Base-by-base conservation (phyloP, 1,284 basidiomycete species). In the Tilletia horrida region DNA sequence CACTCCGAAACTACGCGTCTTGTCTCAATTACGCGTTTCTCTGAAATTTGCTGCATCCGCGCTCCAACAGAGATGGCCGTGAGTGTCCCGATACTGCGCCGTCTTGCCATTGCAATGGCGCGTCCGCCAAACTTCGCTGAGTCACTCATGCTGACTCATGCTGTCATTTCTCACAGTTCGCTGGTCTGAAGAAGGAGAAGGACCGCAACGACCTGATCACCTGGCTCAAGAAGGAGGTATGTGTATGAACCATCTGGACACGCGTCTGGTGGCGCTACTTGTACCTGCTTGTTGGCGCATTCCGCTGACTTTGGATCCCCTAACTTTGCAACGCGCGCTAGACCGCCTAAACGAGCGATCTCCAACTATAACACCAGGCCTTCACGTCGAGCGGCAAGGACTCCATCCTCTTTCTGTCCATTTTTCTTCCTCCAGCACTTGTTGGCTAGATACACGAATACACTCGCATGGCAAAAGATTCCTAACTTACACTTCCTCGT, bases 171-270 rank as follows among this genome's bases (percentile, higher is more conserved):
- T 29, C 31, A 11, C 55, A 59, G 55, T 75, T 75, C 66, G 78
- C 74, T 25, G 79, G 79, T 63, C 66, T 81, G 6, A 78, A 78
- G 71, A 81, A 81, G 71, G 75, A 76, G 16, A 80, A 80, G 72
- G 77, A 79, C 71, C 76, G 78, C 71, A 77, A 81, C 66, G 77
- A 81, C 69, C 69, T 81, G 27, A 74, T 81, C 69, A 76, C 76
- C 50, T 74, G 66, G 61, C 69, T 79, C 64, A 63, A 66, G 29
- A 76, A 78, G 48, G 69, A 63, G 44, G 55, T 59, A n/a, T 3
- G 55, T 59, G 11, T 11, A 4, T 40, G 35, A 40, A n/a, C n/a
- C n/a, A n/a, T n/a, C n/a, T n/a, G 35, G 35, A 40, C 35, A 11
- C 35, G 35, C 35, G 6, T 40, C n/a, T 40, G 35, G 35, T 11